phyloP scores from a whole-genome alignment of 805 yeast species.

The Monosporozyma siamensis region DNA sequence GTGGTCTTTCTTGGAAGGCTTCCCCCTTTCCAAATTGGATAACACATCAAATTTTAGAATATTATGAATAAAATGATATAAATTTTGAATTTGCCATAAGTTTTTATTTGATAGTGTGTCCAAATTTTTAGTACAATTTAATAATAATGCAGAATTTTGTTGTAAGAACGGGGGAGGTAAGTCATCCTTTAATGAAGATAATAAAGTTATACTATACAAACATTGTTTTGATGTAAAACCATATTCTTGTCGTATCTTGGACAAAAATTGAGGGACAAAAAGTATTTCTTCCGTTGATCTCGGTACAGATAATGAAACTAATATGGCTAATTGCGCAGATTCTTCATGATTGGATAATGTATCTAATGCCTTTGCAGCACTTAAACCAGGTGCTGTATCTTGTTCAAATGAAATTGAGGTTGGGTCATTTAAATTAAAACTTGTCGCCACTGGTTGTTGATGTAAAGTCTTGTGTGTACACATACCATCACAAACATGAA shows the following conservation, averaged over 20 bases:
- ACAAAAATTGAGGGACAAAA: conserved; percentile 61
- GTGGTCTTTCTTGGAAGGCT: not conserved
- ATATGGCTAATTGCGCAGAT: conserved; percentile 40
- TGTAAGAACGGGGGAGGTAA: conserved; percentile 29
- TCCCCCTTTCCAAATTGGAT: not conserved
- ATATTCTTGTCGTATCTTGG: conserved; percentile 57
- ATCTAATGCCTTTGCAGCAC: conserved; percentile 53
- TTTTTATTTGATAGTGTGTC: conserved; percentile 14
- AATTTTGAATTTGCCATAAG: conserved; percentile 24
- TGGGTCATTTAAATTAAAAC: conserved; percentile 19
- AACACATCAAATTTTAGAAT: conserved; percentile 19
- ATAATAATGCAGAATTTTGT: not conserved
- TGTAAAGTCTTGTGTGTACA: conserved; percentile 12
- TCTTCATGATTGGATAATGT: conserved; percentile 46
- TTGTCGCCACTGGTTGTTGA: conserved; percentile 22
- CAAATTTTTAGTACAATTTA: conserved; percentile 8
- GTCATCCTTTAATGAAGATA: conserved; percentile 60
- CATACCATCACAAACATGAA: conserved; percentile 12
- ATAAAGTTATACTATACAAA: conserved; percentile 57
- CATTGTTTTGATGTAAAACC: conserved; percentile 67
- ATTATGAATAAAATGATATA: conserved; percentile 15
- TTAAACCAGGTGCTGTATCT: conserved; percentile 67
- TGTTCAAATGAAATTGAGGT: conserved; percentile 46
- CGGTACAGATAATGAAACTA: conserved; percentile 66
- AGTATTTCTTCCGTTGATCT: conserved; percentile 71